These are phyloP conservation scores for Poa pratensis DNA, from an alignment of 176 grass and related monocot species.

Conservation along the genomic window DNA sequence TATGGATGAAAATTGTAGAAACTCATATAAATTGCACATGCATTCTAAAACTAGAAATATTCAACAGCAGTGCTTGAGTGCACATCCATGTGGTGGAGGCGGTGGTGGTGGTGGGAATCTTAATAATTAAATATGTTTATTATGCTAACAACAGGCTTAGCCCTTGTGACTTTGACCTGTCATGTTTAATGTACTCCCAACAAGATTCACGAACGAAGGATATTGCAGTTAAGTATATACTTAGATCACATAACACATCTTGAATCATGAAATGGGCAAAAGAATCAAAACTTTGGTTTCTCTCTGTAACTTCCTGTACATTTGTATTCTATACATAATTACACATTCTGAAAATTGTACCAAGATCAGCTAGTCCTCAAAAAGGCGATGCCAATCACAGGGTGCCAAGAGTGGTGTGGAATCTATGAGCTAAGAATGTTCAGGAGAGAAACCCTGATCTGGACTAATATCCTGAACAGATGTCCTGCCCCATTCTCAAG, in stretches of 20 bases:
- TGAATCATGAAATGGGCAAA: background rate
- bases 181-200: background rate
- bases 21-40: background rate
- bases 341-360: too few relatives aligned
- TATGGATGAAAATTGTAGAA: background rate
- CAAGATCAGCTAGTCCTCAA: too few relatives aligned
- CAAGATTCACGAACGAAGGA: background rate
- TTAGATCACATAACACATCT: background rate
- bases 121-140: background rate
- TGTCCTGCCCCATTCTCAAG: too few relatives aligned
- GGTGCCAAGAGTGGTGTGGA: too few relatives aligned
- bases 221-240: background rate
- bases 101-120: background rate
- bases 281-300: background rate
- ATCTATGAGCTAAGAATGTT: too few relatives aligned
- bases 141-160: background rate
- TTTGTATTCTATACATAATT: too few relatives aligned
- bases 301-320: too few relatives aligned
- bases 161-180: constrained; percentile 2
- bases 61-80: background rate
- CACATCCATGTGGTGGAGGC: background rate
- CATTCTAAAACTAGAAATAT: background rate
- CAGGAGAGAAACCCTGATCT: too few relatives aligned
- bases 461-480: too few relatives aligned
- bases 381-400: too few relatives aligned